phyloP scores from a whole-genome alignment of 176 grass and related monocot genomes.

The Phoenix roebelenii region DNA sequence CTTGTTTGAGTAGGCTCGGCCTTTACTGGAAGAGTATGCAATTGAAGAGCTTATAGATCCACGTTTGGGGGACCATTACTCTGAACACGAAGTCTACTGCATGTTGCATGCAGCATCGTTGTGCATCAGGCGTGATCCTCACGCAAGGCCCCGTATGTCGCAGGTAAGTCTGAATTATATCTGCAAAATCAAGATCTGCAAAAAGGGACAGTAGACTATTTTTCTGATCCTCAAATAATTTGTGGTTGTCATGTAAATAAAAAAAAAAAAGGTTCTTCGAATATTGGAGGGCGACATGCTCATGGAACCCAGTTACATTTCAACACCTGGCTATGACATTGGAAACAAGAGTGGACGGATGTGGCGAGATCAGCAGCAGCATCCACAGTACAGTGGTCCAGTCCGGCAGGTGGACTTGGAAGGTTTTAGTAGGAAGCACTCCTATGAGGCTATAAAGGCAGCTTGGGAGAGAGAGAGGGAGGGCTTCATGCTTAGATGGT shows the following conservation, averaged over 20 bases:
- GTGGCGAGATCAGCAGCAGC: constrained; percentile 36
- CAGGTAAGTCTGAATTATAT: constrained; percentile 24
- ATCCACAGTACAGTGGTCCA: constrained; percentile 30
- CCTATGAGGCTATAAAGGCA: constrained; percentile 44
- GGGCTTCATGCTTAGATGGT: constrained; percentile 47
- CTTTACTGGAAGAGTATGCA: constrained; percentile 52
- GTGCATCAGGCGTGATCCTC: constrained; percentile 78
- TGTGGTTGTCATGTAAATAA: too few relatives aligned
- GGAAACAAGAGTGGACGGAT: constrained; percentile 57
- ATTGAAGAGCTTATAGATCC: constrained; percentile 74
- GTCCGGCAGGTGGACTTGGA: constrained; percentile 31
- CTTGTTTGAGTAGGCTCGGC: constrained; percentile 43
- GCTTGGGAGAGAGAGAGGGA: constrained; percentile 63
- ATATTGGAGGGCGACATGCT: constrained; percentile 85
- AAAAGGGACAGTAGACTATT: too few relatives aligned
- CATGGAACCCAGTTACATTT: constrained; percentile 48
- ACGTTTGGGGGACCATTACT: constrained; percentile 44
- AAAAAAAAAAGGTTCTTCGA: constrained; percentile 61
- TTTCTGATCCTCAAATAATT: too few relatives aligned
- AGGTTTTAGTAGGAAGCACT: constrained; percentile 30
- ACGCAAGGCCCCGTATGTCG: constrained; percentile 93
- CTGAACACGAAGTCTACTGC: constrained; percentile 59
- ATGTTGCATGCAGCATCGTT: constrained; percentile 90
- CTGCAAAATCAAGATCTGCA: too few relatives aligned
- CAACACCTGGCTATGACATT: constrained; percentile 46